Evolutionary conservation across 2,329 filamentous ascomycete genomes (phyloP).

Genomic region (Colletotrichum ledebouriae): DNA sequence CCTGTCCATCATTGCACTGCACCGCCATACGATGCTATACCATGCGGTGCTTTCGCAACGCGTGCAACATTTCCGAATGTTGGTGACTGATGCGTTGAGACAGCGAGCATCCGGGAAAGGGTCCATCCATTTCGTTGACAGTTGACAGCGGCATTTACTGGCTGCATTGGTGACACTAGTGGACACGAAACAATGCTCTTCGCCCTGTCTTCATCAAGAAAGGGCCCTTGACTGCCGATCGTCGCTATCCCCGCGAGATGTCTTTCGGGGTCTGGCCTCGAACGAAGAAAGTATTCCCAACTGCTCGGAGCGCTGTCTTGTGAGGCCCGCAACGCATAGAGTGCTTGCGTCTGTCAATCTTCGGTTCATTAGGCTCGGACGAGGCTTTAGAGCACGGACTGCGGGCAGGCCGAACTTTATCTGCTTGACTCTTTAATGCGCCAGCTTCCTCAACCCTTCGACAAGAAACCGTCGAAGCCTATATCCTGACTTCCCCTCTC

Average conservation of each 20-base stretch:
- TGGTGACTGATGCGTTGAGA: constrained; percentile 25
- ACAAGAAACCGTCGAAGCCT: constrained; percentile 10
- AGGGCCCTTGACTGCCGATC: constrained; percentile 26
- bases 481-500: constrained; percentile 20
- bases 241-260: constrained; percentile 21
- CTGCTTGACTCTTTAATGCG: constrained; percentile 35
- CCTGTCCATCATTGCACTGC: constrained; percentile 13
- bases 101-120: constrained; percentile 11
- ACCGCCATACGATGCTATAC: constrained; percentile 12
- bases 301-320: constrained; percentile 15
- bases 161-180: constrained; percentile 27
- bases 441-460: constrained; percentile 7
- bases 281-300: constrained; percentile 14
- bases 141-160: constrained; percentile 35
- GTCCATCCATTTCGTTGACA: constrained; percentile 21
- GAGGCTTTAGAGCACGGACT: constrained; percentile 37
- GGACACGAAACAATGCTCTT: constrained; percentile 34
- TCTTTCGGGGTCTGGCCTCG: constrained; percentile 35
- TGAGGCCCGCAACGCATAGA: constrained; percentile 27
- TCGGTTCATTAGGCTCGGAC: constrained; percentile 25
- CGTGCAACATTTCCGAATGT: neutral
- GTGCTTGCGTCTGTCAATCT: constrained; percentile 38
- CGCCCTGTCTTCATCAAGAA: constrained; percentile 34
- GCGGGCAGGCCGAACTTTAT: constrained; percentile 38
- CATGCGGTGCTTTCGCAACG: constrained; percentile 31